Evolutionary conservation across 2,329 filamentous ascomycete species (phyloP).

Genomic region (Zelopaecilomyces penicillatus): DNA sequence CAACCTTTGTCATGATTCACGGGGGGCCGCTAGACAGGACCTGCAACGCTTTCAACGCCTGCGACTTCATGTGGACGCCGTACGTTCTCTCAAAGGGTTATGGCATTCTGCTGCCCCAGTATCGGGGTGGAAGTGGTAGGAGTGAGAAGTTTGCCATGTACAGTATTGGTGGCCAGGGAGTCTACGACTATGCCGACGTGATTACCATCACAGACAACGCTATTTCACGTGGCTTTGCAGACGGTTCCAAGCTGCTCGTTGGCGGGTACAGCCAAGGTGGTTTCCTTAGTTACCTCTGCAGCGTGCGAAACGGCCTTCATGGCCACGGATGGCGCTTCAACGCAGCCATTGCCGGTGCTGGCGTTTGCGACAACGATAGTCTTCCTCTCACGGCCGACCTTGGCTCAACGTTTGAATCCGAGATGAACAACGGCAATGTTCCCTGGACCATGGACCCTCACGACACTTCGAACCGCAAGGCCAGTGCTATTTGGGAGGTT

Average conservation of each 20-base stretch:
- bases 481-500: slow-evolving; percentile 6
- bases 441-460: slow-evolving; percentile 14
- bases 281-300: slow-evolving; percentile 27
- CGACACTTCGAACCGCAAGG: background rate
- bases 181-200: slow-evolving; percentile 28
- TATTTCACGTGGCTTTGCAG: slow-evolving; percentile 22
- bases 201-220: slow-evolving; percentile 24
- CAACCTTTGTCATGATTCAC: slow-evolving; percentile 27
- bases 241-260: slow-evolving; percentile 23
- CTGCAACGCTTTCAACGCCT: slow-evolving; percentile 21
- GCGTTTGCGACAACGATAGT: slow-evolving; percentile 27
- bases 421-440: slow-evolving; percentile 6
- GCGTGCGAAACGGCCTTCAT: slow-evolving; percentile 26
- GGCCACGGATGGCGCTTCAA: slow-evolving; percentile 26
- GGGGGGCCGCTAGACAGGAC: slow-evolving; percentile 25
- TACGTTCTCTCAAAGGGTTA: slow-evolving; percentile 27
- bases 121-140: slow-evolving; percentile 26
- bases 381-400: slow-evolving; percentile 22
- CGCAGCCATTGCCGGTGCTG: slow-evolving; percentile 27
- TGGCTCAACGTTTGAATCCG: slow-evolving; percentile 9
- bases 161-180: slow-evolving; percentile 20
- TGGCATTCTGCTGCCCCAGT: slow-evolving; percentile 28
- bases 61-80: slow-evolving; percentile 18
- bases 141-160: slow-evolving; percentile 25
- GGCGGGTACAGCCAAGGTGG: slow-evolving; percentile 32